Evolutionary conservation across 2,329 filamentous ascomycete genomes (phyloP), one percentile per base, ranked within the genome.

Genomic region (Dactylellina haptotyla): DNA sequence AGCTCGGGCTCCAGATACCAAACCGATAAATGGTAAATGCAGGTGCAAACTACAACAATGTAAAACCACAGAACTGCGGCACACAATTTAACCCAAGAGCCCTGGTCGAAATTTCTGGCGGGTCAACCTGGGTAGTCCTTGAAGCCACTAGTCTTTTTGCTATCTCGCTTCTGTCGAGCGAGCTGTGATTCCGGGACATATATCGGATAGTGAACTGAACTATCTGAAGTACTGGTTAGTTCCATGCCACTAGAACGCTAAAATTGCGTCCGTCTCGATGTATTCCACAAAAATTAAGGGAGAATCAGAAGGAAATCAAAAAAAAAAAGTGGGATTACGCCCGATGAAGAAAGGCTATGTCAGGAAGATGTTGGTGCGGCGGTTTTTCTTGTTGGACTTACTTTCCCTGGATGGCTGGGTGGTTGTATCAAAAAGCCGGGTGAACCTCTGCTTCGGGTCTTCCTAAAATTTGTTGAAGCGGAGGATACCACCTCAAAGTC

Each of bases 351-450:
- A 71, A 58, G 59, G 67, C 26, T 59, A 56, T 69, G 59, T 62
- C 64, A 41, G 58, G 54, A 57, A 30, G 34, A 59, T 65, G 53
- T 72, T 72, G 59, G 67, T 72, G 67, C 54, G 59, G 67, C 65
- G 67, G 59, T 66, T 65, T 65, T 66, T 66, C 69, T 66, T 73
- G 69, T 73, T 73, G 69, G 69, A 73, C 69, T 73, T 73, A 54
- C 69, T 73, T 66, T 65, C 61, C 61, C 61, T 65, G 61, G 66
- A 30, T 41, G 57, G 63, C 32, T 62, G 48, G 58, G 58, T 48
- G 57, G 59, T 71, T 61, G 69, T 71, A 71, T 73, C 67, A 66
- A 73, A 66, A 66, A 28, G 46, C 56, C 69, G 61, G 69, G 53
- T 46, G 69, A 73, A 73, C 69, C 67, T 73, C 48, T 73, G 37